phyloP scores from a whole-genome alignment of 306 rosid genomes.

The Cucurbita pepo region DNA sequence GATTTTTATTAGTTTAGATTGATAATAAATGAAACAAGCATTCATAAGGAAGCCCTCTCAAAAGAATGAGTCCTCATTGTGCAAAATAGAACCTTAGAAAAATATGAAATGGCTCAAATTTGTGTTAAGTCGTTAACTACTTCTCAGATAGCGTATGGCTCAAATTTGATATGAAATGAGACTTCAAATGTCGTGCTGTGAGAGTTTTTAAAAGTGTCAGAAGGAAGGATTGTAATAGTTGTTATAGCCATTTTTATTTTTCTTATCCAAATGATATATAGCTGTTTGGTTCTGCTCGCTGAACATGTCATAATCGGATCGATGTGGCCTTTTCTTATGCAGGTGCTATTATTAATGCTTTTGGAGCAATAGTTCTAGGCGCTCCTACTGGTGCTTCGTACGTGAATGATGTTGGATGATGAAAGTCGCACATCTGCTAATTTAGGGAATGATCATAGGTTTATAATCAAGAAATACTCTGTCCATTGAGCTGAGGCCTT shows the following conservation, averaged over 20 bases:
- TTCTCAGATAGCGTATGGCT: neutral
- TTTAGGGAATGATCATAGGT: too few species aligned
- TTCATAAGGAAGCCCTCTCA: too few species aligned
- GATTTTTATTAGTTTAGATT: neutral
- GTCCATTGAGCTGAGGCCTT: too few species aligned
- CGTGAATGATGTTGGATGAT: too few species aligned
- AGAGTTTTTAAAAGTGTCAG: neutral
- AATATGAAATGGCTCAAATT: too few species aligned
- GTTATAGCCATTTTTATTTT: neutral
- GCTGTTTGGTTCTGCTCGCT: neutral
- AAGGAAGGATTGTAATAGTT: neutral
- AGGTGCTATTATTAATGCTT: constrained; percentile 61
- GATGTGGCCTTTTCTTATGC: constrained; percentile 12
- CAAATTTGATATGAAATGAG: neutral
- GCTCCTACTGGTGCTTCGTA: constrained; percentile 74
- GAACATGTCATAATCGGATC: neutral
- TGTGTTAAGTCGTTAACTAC: neutral
- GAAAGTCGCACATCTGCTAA: too few species aligned
- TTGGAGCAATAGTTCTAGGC: constrained; percentile 80
- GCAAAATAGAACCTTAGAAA: too few species aligned
- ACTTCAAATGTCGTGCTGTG: neutral
- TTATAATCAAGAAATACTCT: too few species aligned
- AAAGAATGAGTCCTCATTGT: too few species aligned
- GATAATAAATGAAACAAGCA: too few species aligned
- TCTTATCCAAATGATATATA: neutral